Percentiles rank a stretch among this genome's conserved stretches.
phyloP scores from a whole-genome alignment of 1,284 basidiomycete species.

The Psilocybe mexicana region DNA sequence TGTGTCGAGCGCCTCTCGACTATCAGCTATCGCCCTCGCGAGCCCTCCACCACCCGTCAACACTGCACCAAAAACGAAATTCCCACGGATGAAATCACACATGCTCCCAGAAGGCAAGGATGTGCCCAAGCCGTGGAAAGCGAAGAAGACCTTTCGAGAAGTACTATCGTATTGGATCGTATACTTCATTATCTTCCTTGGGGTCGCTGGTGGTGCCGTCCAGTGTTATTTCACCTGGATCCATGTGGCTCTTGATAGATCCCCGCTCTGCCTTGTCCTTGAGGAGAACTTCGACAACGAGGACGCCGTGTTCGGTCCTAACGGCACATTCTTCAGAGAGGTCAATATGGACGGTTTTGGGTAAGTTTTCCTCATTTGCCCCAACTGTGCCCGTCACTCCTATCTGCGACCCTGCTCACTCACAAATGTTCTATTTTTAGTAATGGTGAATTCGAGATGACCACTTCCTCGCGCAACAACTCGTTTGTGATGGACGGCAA shows the following conservation, averaged over 20 bases:
- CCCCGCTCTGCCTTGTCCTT: conserved; percentile 65
- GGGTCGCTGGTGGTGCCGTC: conserved; percentile 45
- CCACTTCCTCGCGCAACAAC: conserved; percentile 65
- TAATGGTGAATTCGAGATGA: conserved; percentile 83
- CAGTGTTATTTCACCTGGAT: conserved; percentile 50
- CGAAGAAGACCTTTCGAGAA: conserved; percentile 49
- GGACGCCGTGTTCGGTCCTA: conserved; percentile 36
- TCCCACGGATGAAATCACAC: conserved; percentile 39
- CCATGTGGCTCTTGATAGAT: conserved; percentile 40
- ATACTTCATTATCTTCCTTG: conserved; percentile 44
- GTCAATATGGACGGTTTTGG: conserved; percentile 77
- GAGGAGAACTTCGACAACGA: conserved; percentile 67
- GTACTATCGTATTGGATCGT: conserved; percentile 62
- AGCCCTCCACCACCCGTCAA: conserved; percentile 7
- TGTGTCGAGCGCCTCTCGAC: conserved; percentile 24
- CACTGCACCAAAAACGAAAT: conserved; percentile 23
- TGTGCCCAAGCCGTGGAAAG: conserved; percentile 62
- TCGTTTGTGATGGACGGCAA: conserved; percentile 67
- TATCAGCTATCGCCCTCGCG: conserved; percentile 19
- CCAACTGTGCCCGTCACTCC: not conserved
- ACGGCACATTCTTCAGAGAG: conserved; percentile 63
- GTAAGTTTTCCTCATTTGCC: conserved; percentile 33
- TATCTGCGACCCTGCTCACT: conserved; percentile 5
- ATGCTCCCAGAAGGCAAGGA: conserved; percentile 32
- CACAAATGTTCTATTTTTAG: conserved; percentile 30